phyloP scores from a whole-genome alignment of 1,139 yeast species.

The Protomyces arabidopsidicola region DNA sequence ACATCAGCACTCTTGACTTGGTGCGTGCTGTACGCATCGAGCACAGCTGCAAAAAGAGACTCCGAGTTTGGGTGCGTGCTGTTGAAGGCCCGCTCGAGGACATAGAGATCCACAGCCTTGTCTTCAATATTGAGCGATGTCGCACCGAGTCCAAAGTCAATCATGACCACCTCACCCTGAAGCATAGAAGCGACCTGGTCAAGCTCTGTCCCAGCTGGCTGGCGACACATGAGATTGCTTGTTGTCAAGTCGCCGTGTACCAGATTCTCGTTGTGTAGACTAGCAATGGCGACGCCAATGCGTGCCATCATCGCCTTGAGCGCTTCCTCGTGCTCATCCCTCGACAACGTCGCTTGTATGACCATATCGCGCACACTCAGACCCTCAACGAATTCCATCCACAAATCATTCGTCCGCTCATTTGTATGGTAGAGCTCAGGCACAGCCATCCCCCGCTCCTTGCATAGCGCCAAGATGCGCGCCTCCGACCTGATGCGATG shows the following conservation, averaged over 20 bases:
- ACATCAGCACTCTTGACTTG: conserved; percentile 42
- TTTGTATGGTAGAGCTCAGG: conserved; percentile 73
- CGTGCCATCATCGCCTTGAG: conserved; percentile 34
- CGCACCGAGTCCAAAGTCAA: conserved; percentile 89
- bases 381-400: conserved; percentile 75
- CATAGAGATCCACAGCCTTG: conserved; percentile 93
- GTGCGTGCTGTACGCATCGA: conserved; percentile 59
- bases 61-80: conserved; percentile 84
- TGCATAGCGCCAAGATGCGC: conserved; percentile 62
- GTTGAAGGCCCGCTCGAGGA: conserved; percentile 80
- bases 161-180: conserved; percentile 49
- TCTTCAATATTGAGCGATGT: conserved; percentile 76
- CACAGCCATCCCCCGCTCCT: conserved; percentile 53
- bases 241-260: conserved; percentile 95
- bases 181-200: conserved; percentile 15
- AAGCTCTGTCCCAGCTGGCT: conserved; percentile 34
- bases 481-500: conserved; percentile 82
- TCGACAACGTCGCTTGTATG: conserved; percentile 42
- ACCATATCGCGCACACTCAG: conserved; percentile 31
- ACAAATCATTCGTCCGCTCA: conserved; percentile 69
- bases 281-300: conserved; percentile 69
- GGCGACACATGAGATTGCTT: conserved; percentile 66
- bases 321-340: conserved; percentile 30
- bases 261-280: conserved; percentile 68
- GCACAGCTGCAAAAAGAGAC: conserved; percentile 56